Percentiles rank a stretch among this genome's conserved stretches.
These are phyloP conservation scores for Hanseniaspora jakobsenii DNA, from an alignment of 805 yeast genomes.

Conservation along the genomic window DNA sequence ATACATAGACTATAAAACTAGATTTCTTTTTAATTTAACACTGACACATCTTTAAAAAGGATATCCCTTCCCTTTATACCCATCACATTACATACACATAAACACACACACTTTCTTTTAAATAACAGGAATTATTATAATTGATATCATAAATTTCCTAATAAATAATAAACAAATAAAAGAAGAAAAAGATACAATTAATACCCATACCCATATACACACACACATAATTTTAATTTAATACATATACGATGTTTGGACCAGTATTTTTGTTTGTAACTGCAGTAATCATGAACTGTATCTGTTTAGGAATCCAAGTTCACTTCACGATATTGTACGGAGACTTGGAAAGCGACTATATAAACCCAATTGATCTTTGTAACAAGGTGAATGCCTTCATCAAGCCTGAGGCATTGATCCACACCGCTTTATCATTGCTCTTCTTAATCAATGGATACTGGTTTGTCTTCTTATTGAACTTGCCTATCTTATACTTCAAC, in stretches of 20 bases:
- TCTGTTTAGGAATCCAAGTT: constrained; percentile 81
- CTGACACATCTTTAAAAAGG: too few relatives aligned
- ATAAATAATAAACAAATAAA: too few relatives aligned
- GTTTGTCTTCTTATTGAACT: constrained; percentile 72
- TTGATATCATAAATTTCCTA: too few relatives aligned
- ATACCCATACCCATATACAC: background rate
- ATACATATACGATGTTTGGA: constrained; percentile 15
- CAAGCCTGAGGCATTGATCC: constrained; percentile 80
- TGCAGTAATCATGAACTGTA: constrained; percentile 75
- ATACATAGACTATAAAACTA: too few relatives aligned
- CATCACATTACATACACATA: too few relatives aligned
- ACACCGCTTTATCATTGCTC: constrained; percentile 54
- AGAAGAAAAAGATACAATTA: too few relatives aligned
- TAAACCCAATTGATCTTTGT: constrained; percentile 93
- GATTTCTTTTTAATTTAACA: too few relatives aligned
- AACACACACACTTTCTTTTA: too few relatives aligned
- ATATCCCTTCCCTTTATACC: too few relatives aligned
- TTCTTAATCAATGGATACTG: constrained; percentile 83
- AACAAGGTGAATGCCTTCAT: constrained; percentile 80
- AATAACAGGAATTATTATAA: too few relatives aligned
- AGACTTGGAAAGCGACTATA: constrained; percentile 90
- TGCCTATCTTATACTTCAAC: constrained; percentile 77
- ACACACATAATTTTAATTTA: background rate
- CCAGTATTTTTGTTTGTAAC: constrained; percentile 46
- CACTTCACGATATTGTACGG: constrained; percentile 92